Evolutionary conservation across 371 early-diverging fungal genomes (phyloP).

Genomic region (Mucor velutinosus): DNA sequence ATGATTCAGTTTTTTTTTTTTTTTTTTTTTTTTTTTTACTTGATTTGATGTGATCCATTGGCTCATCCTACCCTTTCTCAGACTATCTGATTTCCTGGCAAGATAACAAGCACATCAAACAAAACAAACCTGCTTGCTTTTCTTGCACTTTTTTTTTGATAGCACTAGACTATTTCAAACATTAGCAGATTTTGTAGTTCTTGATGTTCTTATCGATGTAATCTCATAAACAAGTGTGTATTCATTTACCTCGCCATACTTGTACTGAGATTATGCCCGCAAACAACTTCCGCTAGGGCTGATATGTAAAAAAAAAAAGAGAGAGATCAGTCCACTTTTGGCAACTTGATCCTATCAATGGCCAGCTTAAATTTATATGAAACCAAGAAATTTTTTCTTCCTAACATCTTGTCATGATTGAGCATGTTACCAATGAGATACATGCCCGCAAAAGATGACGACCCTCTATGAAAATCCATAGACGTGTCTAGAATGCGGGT

Average conservation of each 20-base stretch:
- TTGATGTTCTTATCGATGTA: neutral
- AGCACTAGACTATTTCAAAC: neutral
- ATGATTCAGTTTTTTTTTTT: neutral
- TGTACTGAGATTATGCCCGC: neutral
- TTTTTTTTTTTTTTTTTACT: no score
- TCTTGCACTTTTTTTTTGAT: neutral
- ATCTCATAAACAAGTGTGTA: neutral
- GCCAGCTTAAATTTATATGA: neutral
- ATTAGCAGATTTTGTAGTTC: neutral
- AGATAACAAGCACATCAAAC: neutral
- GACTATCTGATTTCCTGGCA: neutral
- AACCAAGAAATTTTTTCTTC: neutral
- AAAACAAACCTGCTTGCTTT: neutral
- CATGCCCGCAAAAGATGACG: neutral
- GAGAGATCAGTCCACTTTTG: slow-evolving; percentile 1
- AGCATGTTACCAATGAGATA: neutral
- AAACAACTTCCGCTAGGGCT: neutral
- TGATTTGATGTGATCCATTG: neutral
- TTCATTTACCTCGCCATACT: no score
- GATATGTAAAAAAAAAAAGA: neutral
- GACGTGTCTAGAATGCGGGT: neutral
- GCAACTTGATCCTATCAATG: neutral
- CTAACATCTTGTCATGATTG: neutral
- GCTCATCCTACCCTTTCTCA: neutral
- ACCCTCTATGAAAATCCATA: neutral